These are phyloP conservation scores for Salix arbutifolia DNA, from an alignment of 345 rosid genomes.

Conservation along the genomic window DNA sequence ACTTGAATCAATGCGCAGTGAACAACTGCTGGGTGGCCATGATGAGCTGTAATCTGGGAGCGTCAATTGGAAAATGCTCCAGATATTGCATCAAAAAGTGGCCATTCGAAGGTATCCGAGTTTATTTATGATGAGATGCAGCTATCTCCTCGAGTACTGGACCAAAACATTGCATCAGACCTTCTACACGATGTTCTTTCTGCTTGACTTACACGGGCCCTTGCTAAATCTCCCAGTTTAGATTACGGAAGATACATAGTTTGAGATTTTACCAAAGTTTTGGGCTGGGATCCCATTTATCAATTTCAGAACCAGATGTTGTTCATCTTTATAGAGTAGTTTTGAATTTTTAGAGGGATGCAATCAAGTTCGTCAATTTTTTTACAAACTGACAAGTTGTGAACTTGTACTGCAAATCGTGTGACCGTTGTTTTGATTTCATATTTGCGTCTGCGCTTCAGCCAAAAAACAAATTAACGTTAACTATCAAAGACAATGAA, in stretches of 20 bases:
- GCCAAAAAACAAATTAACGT: too few relatives aligned
- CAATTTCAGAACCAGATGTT: not conserved
- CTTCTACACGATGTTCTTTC: not conserved
- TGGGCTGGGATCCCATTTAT: too few relatives aligned
- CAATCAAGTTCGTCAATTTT: not conserved
- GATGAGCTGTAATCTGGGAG: conserved; percentile 55
- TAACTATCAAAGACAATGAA: too few relatives aligned
- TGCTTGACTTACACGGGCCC: not conserved
- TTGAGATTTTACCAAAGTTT: not conserved
- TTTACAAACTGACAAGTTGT: too few relatives aligned
- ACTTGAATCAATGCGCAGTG: conserved; percentile 56
- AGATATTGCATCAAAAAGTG: too few relatives aligned
- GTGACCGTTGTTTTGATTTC: not conserved
- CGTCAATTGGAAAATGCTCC: not conserved
- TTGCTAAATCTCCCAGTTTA: not conserved
- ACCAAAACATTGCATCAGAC: not conserved
- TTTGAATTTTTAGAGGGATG: not conserved
- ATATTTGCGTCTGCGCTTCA: not conserved
- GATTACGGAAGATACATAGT: not conserved
- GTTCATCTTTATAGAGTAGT: not conserved
- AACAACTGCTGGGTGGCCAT: conserved; percentile 48
- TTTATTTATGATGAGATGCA: not conserved
- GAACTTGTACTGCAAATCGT: not conserved
- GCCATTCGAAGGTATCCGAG: not conserved
- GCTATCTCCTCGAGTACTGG: not conserved